A percentile compares a stretch with the other conserved stretches of the same genome.
phyloP scores from a whole-genome alignment of 495 filamentous ascomycete species.

The Tuber magnatum region DNA sequence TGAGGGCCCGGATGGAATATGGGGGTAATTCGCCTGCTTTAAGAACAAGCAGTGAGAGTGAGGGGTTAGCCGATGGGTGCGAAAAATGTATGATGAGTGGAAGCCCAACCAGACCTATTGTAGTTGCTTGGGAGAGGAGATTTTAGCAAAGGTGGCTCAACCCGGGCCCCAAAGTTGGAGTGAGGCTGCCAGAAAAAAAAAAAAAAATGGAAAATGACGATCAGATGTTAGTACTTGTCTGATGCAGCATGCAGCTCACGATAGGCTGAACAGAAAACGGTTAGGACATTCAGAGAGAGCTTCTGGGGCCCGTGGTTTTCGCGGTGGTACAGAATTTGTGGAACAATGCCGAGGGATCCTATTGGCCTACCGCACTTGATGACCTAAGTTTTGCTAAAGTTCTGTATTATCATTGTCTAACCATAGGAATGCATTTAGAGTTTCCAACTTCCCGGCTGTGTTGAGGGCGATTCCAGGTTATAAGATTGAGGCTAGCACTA shows the following conservation, averaged over 20 bases:
- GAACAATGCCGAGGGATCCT: background rate
- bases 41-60: background rate
- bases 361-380: too few relatives aligned
- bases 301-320: background rate
- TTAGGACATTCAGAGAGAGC: background rate
- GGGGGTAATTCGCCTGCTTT: background rate
- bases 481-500: background rate
- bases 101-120: background rate
- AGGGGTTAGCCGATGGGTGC: background rate
- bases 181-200: background rate
- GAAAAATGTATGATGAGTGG: constrained; percentile 2
- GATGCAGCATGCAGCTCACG: background rate
- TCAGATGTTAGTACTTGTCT: background rate
- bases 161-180: background rate
- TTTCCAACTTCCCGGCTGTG: background rate
- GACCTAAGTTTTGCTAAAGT: too few relatives aligned
- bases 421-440: background rate
- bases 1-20: background rate
- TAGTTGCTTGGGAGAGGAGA: background rate
- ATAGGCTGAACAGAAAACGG: background rate
- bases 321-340: background rate
- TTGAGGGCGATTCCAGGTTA: background rate
- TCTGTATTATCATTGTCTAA: too few relatives aligned
- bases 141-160: background rate
- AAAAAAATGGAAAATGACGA: background rate